These are phyloP conservation scores for Grigorovia humatica DNA, from an alignment of 805 yeast genomes.

Conservation along the genomic window DNA sequence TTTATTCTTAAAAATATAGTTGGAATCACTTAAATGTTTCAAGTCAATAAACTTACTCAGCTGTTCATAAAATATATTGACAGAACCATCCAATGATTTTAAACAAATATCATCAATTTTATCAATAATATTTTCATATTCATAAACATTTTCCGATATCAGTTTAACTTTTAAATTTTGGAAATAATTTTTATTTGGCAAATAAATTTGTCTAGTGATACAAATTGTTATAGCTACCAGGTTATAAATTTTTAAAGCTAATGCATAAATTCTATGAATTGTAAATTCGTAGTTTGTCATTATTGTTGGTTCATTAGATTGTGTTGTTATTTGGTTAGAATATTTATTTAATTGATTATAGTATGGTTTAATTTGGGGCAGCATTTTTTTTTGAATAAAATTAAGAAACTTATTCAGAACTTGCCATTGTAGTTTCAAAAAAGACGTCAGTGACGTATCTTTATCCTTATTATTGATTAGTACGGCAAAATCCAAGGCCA, in stretches of 20 bases:
- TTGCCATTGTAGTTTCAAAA: conserved; percentile 22
- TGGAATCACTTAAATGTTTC: neutral
- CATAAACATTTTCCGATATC: conserved; percentile 16
- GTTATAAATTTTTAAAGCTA: conserved; percentile 14
- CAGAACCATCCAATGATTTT: neutral
- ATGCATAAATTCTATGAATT: conserved; percentile 38
- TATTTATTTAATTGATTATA: conserved; percentile 21
- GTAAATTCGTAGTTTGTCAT: conserved; percentile 11
- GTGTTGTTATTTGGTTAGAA: neutral
- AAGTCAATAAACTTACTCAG: neutral
- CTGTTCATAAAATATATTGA: neutral
- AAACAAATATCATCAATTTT: conserved; percentile 13
- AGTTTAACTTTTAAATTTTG: conserved; percentile 11
- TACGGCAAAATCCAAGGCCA: conserved; percentile 26
- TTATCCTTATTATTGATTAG: conserved; percentile 21
- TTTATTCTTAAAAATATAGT: neutral
- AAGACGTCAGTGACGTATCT: conserved; percentile 19
- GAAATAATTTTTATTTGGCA: conserved; percentile 18
- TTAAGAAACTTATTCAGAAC: conserved; percentile 20
- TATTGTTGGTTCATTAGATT: neutral
- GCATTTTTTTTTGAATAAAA: conserved; percentile 16
- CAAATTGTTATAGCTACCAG: conserved; percentile 12
- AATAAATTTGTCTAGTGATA: conserved; percentile 19
- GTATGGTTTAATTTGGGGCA: conserved; percentile 18
- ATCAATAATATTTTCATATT: conserved; percentile 13